phyloP scores from a whole-genome alignment of 108 stramenopile genomes.

The Skeletonema costatum region DNA sequence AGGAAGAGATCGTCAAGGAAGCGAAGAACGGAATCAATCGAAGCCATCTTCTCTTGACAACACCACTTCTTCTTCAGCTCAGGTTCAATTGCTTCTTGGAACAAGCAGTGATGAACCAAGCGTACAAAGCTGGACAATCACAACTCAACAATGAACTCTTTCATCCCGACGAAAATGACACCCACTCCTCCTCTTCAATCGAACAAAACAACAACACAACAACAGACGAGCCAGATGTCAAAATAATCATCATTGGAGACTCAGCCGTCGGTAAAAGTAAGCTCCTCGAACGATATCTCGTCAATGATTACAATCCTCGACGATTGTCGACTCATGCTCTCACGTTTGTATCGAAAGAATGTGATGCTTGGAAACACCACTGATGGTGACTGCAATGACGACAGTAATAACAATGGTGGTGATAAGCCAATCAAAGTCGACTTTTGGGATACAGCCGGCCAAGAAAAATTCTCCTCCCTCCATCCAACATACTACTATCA shows the following conservation, averaged over 20 bases:
- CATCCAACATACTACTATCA: conserved; percentile 88
- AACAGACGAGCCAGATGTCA: conserved; percentile 36
- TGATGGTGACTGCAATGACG: not conserved
- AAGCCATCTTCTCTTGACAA: no score
- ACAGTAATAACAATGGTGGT: no score
- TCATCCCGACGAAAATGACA: no score
- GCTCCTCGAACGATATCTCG: conserved; percentile 79
- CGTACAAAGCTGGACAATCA: no score
- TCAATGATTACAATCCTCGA: conserved; percentile 82
- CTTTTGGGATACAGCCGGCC: conserved; percentile 92
- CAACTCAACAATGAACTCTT: no score
- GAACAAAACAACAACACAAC: no score
- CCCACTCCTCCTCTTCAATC: no score
- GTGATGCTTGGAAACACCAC: conserved; percentile 20
- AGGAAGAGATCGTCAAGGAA: no score
- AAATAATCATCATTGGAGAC: conserved; percentile 85
- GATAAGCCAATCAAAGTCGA: conserved; percentile 38
- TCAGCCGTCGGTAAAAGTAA: conserved; percentile 89
- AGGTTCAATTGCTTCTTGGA: no score
- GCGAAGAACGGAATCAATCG: no score
- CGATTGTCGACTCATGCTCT: conserved; percentile 87
- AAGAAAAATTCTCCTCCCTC: conserved; percentile 84
- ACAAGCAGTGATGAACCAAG: no score
- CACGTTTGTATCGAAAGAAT: conserved; percentile 70
- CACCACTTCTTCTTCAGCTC: no score